Conservation (phyloP, 495 filamentous ascomycete genomes). For the Neurospora sp. region DNA sequence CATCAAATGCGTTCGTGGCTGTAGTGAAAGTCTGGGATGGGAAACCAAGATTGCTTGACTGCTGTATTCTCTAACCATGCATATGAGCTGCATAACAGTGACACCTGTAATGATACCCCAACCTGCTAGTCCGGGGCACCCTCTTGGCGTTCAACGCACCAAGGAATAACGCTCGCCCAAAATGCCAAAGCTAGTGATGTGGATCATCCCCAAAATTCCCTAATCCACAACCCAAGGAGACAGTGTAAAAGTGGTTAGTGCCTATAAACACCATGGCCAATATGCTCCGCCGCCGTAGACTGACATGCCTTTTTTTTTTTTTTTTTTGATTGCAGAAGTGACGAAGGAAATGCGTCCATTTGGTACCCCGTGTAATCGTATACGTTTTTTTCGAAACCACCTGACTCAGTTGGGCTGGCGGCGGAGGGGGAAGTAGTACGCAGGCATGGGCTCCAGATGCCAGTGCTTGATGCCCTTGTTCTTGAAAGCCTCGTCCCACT, state of each 20-base stretch:
- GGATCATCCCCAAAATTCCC: neutral
- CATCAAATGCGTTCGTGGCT: neutral
- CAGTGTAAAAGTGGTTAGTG: neutral
- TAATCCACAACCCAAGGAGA: neutral
- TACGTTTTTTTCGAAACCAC: neutral
- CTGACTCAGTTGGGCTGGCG: slow-evolving; percentile 34
- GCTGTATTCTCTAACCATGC: neutral
- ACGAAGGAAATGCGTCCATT: neutral
- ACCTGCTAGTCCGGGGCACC: neutral
- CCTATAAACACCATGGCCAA: neutral
- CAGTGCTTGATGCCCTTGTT: slow-evolving; percentile 30
- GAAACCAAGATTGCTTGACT: neutral
- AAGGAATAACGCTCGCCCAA: neutral
- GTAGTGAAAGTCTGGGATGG: neutral
- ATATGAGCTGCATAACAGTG: neutral
- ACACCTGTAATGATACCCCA: neutral
- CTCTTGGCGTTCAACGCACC: neutral
- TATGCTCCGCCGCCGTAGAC: neutral
- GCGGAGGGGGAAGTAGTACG: slow-evolving; percentile 38
- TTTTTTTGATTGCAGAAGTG: neutral
- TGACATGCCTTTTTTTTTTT: too few relatives aligned
- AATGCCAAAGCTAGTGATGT: neutral
- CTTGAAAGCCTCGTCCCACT: slow-evolving; percentile 37
- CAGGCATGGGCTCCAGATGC: slow-evolving; percentile 43
- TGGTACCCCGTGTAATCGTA: neutral